Evolutionary conservation across 192 early-diverging fungal genomes (phyloP), one percentile per base, ranked within the genome.

Genomic region (Entomortierella beljakovae): DNA sequence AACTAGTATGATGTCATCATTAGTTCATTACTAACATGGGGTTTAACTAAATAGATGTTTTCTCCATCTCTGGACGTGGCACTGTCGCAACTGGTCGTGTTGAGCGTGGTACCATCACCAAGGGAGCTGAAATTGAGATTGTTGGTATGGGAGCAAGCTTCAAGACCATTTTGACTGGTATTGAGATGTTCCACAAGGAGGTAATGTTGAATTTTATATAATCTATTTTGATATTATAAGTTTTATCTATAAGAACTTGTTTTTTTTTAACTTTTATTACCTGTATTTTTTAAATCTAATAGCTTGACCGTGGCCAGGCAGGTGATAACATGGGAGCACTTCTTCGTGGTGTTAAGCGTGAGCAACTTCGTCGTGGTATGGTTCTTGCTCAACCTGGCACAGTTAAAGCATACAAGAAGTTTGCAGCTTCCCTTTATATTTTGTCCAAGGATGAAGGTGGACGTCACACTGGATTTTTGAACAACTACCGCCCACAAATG

Each of bases 111-210:
- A 85, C 90, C 64, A 92, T 96, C 73, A 89, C 83, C 63, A 98
- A 98, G 91, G 97, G 97, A 79, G 86, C 89, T 70, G 96, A 98
- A 87, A 90, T 99, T 59, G 98, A 99, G 87, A 91, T 99, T 82
- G 92, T 99, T 65, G 98, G 98, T 60, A 95, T 91, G 77, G 96
- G 96, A 22, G 84, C 88, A 25, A 92, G 91, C 56, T 83, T 90
- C 70, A 97, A 97, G 90, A 98, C 97, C 62, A 97, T 89, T 20
- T 85, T 98, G 61, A 99, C 95, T n/a, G 95, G 97, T 67, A 91
- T 99, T 65, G 98, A 99, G 83, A 98, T 98, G 96, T 98, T 98
- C 95, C 97, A 97, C 90, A 98, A 99, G 88, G 94, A 97, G 70
- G 70, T 73, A 73, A 64, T 29, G 23, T 9, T 43, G 9, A 43